A percentile compares a stretch with the other conserved stretches of the same genome.
Conservation (phyloP, 805 yeast genomes). For the Saitoella complicata region DNA sequence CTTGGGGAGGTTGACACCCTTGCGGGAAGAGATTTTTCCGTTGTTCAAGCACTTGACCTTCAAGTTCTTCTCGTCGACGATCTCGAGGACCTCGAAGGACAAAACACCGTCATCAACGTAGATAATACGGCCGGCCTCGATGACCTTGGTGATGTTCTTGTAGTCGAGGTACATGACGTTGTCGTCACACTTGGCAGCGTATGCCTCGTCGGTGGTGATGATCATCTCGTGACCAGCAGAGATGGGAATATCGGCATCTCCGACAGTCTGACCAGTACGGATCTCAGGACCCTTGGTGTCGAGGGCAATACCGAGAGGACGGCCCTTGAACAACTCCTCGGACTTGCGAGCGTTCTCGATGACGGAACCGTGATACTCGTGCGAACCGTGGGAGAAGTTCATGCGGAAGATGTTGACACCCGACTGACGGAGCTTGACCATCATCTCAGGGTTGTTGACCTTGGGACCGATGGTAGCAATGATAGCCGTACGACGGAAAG, state of each 20-base stretch:
- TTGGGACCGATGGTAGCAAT: conserved; percentile 97
- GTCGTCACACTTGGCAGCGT: conserved; percentile 56
- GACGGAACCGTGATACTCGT: conserved; percentile 95
- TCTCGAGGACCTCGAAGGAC: conserved; percentile 80
- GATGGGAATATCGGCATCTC: conserved; percentile 68
- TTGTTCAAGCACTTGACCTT: conserved; percentile 82
- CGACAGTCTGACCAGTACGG: conserved; percentile 90
- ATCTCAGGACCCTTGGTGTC: conserved; percentile 99
- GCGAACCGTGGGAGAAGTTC: conserved; percentile 98
- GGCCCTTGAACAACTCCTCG: conserved; percentile 76
- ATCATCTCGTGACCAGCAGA: conserved; percentile 76
- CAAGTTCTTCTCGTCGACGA: conserved; percentile 63
- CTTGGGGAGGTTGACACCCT: conserved; percentile 98
- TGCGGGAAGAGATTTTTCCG: conserved; percentile 91
- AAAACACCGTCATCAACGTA: conserved; percentile 96
- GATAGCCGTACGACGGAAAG: conserved; percentile 84
- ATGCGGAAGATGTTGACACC: conserved; percentile 96
- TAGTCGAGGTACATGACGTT: conserved; percentile 80
- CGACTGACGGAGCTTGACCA: conserved; percentile 68
- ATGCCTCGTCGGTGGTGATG: conserved; percentile 80
- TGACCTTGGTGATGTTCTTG: conserved; percentile 90
- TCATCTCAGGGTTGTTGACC: conserved; percentile 75
- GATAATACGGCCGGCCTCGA: conserved; percentile 72
- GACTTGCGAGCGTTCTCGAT: conserved; percentile 93
- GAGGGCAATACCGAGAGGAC: conserved; percentile 95